Conservation (phyloP, 148 eudicot genomes). For the Rhododendron vialii region DNA sequence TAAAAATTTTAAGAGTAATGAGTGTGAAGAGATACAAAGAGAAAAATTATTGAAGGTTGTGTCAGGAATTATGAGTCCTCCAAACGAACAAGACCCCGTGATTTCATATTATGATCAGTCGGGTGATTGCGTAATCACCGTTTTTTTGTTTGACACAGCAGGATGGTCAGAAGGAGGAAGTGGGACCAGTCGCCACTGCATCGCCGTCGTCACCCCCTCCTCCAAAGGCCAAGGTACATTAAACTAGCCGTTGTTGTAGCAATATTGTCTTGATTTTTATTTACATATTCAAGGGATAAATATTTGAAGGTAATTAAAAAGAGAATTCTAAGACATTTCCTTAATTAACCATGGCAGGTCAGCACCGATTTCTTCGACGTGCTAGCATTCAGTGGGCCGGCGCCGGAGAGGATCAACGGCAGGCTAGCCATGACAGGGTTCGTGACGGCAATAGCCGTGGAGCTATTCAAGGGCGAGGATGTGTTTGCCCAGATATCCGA, state of each 20-base stretch:
- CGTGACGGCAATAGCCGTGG: conserved; percentile 65
- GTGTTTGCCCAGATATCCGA: conserved; percentile 54
- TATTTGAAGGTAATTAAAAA: too few relatives aligned
- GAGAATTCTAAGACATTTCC: neutral
- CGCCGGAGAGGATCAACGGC: conserved; percentile 90
- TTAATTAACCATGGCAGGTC: conserved; percentile 20
- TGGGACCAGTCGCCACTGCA: neutral
- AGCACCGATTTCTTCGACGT: conserved; percentile 65
- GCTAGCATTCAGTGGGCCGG: conserved; percentile 79
- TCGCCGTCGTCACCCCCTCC: conserved; percentile 5
- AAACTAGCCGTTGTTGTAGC: too few relatives aligned
- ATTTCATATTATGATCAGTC: neutral
- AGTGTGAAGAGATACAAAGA: too few relatives aligned
- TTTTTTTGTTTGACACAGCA: neutral
- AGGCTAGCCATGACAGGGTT: conserved; percentile 88
- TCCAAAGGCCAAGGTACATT: conserved; percentile 23
- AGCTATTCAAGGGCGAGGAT: conserved; percentile 56
- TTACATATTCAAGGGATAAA: too few relatives aligned
- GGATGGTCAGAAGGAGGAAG: neutral
- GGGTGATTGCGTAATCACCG: neutral
- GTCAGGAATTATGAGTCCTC: too few relatives aligned
- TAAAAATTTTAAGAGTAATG: too few relatives aligned
- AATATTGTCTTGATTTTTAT: too few relatives aligned
- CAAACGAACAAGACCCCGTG: neutral
- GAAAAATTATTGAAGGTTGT: too few relatives aligned